Conservation (phyloP, 495 filamentous ascomycete genomes). For the Penicillium odoratum region DNA sequence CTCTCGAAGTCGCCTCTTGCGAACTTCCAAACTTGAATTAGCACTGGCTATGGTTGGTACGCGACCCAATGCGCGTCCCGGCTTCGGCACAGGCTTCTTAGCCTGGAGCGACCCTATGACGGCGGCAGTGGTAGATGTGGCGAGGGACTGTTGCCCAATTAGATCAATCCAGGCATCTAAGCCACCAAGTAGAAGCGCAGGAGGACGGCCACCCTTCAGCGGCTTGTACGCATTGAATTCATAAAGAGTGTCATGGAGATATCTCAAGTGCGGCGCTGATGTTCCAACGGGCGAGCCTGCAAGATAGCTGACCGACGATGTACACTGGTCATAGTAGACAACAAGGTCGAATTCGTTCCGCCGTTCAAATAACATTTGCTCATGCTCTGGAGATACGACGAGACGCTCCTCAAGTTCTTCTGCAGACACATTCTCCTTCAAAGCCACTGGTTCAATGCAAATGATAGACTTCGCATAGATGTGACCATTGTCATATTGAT, state of each 20-base stretch:
- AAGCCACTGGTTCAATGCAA: constrained; percentile 83
- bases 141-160: constrained; percentile 68
- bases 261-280: constrained; percentile 61
- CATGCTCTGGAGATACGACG: constrained; percentile 72
- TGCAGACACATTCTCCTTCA: constrained; percentile 77
- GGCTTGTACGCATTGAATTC: constrained; percentile 80
- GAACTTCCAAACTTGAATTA: constrained; percentile 52
- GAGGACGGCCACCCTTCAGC: constrained; percentile 59
- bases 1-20: constrained; percentile 56
- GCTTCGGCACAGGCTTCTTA: constrained; percentile 34
- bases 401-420: constrained; percentile 81
- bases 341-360: constrained; percentile 81
- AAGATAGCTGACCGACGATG: constrained; percentile 53
- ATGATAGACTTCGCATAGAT: constrained; percentile 79
- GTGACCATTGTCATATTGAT: constrained; percentile 84
- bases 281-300: constrained; percentile 47
- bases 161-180: constrained; percentile 82
- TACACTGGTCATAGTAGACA: constrained; percentile 83
- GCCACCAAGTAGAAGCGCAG: constrained; percentile 78
- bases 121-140: constrained; percentile 55
- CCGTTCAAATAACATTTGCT: constrained; percentile 71
- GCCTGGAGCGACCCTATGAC: constrained; percentile 46
- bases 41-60: constrained; percentile 53
- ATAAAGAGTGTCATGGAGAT: constrained; percentile 74
- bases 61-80: constrained; percentile 51